These are phyloP conservation scores for Solanum raphanifolium DNA, from an alignment of 257 asterid species.

Conservation along the genomic window DNA sequence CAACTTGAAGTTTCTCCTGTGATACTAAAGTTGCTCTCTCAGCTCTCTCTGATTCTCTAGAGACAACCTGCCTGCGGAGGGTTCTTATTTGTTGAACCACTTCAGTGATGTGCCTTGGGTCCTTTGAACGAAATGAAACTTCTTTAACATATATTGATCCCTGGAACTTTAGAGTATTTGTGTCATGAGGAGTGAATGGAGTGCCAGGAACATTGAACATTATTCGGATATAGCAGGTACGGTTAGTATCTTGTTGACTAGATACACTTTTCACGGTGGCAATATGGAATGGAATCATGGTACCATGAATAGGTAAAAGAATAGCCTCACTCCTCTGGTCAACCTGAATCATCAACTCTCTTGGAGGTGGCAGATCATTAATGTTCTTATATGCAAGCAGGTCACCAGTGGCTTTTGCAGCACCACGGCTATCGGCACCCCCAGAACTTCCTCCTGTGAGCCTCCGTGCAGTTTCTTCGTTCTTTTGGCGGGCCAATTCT, in stretches of 20 bases:
- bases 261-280: constrained; percentile 20
- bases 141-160: constrained; percentile 19
- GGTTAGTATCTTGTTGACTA: constrained; percentile 24
- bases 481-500: constrained; percentile 21
- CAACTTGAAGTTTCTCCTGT: constrained; percentile 21
- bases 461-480: constrained; percentile 19
- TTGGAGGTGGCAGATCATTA: constrained; percentile 24
- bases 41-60: constrained; percentile 20
- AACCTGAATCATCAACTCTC: constrained; percentile 21
- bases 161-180: constrained; percentile 12
- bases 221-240: constrained; percentile 18
- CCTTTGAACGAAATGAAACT: constrained; percentile 20
- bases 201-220: constrained; percentile 18
- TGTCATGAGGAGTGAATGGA: constrained; percentile 11
- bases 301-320: constrained; percentile 17
- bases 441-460: constrained; percentile 19
- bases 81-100: constrained; percentile 14
- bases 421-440: constrained; percentile 11
- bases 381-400: constrained; percentile 17
- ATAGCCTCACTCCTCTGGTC: constrained; percentile 21
- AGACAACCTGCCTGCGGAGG: constrained; percentile 19
- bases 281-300: constrained; percentile 21
- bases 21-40: constrained; percentile 17
- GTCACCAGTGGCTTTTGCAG: constrained; percentile 15
- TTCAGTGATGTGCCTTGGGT: constrained; percentile 17